A percentile compares a stretch with the other conserved stretches of the same genome.
phyloP scores from a whole-genome alignment of 2,329 filamentous ascomycete genomes.

The Pyrenochaeta sp. region DNA sequence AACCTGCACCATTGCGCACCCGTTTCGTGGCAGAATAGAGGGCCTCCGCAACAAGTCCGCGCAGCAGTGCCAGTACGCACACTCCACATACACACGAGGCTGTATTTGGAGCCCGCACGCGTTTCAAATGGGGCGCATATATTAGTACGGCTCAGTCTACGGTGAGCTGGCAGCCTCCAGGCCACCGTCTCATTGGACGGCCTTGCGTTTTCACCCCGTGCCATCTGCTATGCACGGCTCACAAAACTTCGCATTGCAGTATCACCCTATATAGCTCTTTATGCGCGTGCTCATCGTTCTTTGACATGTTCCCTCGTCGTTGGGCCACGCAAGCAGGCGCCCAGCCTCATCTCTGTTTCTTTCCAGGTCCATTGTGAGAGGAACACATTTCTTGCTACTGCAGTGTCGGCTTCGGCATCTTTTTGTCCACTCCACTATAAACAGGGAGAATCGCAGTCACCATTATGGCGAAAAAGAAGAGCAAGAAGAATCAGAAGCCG shows the following conservation, averaged over 20 bases:
- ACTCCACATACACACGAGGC: slow-evolving; percentile 35
- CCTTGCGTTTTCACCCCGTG: slow-evolving; percentile 35
- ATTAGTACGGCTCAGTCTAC: slow-evolving; percentile 41
- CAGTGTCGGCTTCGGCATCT: slow-evolving; percentile 14
- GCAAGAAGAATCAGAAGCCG: slow-evolving; percentile 42
- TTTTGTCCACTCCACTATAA: slow-evolving; percentile 23
- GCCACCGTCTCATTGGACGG: slow-evolving; percentile 40
- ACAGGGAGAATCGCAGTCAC: slow-evolving; percentile 29
- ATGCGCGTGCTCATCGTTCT: slow-evolving; percentile 42
- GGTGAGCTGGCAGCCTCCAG: slow-evolving; percentile 44
- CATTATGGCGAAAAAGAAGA: slow-evolving; percentile 47
- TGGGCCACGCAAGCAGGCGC: slow-evolving; percentile 50
- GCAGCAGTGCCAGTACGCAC: slow-evolving; percentile 18
- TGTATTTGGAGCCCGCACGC: slow-evolving; percentile 32
- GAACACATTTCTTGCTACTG: slow-evolving; percentile 26
- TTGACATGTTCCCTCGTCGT: slow-evolving; percentile 40
- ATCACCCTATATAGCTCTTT: slow-evolving; percentile 46
- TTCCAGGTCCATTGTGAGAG: slow-evolving; percentile 27
- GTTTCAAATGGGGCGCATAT: slow-evolving; percentile 43
- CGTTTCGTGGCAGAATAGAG: slow-evolving; percentile 23
- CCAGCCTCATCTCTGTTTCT: slow-evolving; percentile 34
- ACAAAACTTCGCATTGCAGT: slow-evolving; percentile 33
- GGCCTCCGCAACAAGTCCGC: slow-evolving; percentile 16
- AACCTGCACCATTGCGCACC: slow-evolving; percentile 18
- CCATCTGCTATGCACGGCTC: slow-evolving; percentile 40